Percentiles rank a stretch among this genome's conserved stretches.
Evolutionary conservation across 2,329 filamentous ascomycete genomes (phyloP).

Genomic region (Phialophora tarda): DNA sequence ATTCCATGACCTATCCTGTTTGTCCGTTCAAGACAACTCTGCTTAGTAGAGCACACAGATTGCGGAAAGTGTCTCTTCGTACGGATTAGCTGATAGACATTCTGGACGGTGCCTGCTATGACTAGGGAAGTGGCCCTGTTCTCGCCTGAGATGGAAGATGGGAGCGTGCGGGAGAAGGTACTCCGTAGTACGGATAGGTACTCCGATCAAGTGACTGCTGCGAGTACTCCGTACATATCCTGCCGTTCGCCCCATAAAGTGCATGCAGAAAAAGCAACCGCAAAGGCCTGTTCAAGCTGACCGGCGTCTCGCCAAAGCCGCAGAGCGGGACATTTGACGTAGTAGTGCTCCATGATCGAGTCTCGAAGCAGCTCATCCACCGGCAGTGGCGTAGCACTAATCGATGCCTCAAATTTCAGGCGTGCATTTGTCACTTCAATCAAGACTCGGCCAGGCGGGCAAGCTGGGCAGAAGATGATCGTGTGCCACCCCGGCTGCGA

Average conservation of each 20-base stretch:
- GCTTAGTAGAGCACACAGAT: background rate
- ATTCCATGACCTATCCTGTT: background rate
- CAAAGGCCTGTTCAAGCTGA: constrained; percentile 14
- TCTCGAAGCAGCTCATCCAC: constrained; percentile 1
- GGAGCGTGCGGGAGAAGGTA: background rate
- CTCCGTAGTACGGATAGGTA: background rate
- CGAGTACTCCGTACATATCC: too few species aligned
- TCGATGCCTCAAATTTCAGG: constrained; percentile 10
- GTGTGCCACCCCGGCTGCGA: background rate
- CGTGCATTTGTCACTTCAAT: background rate
- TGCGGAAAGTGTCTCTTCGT: background rate
- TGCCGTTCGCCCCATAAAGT: constrained; percentile 2
- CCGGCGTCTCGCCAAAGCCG: constrained; percentile 16
- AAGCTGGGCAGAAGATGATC: background rate
- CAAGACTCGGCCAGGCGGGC: background rate
- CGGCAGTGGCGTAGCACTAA: constrained; percentile 9
- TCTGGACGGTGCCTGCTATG: background rate
- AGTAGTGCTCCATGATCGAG: constrained; percentile 9
- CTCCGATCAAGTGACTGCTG: background rate
- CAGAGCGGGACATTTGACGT: constrained; percentile 4
- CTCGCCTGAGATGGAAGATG: background rate
- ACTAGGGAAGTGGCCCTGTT: background rate
- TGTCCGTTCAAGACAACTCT: background rate
- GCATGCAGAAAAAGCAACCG: constrained; percentile 4
- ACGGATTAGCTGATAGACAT: background rate